These are phyloP conservation scores for Calonectria crousiana DNA, from an alignment of 2,329 filamentous ascomycete species.

Conservation along the genomic window DNA sequence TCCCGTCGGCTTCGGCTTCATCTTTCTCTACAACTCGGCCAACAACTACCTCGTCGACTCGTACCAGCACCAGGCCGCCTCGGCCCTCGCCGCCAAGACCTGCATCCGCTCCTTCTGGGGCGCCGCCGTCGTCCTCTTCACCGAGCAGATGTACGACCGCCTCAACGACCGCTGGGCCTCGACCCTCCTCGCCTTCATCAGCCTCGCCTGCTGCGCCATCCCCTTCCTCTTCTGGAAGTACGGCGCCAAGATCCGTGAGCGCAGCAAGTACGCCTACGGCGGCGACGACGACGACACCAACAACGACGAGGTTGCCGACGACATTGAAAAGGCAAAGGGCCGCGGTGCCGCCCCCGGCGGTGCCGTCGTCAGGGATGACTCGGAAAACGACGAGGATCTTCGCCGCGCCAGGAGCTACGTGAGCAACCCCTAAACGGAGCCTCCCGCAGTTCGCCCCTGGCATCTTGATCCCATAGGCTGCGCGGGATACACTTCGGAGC, in stretches of 20 bases:
- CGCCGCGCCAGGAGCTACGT: slow-evolving; percentile 60
- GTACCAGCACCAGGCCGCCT: slow-evolving; percentile 80
- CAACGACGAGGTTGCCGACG: slow-evolving; percentile 38
- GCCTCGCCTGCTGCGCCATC: slow-evolving; percentile 82
- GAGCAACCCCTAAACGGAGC: slow-evolving; percentile 54
- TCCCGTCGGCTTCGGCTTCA: slow-evolving; percentile 83
- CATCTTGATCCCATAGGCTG: slow-evolving; percentile 1
- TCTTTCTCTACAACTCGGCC: slow-evolving; percentile 84
- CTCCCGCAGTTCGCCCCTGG: neutral
- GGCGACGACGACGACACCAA: slow-evolving; percentile 58
- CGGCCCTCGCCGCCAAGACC: slow-evolving; percentile 84
- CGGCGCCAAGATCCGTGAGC: slow-evolving; percentile 76
- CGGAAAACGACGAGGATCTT: slow-evolving; percentile 53
- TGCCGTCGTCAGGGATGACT: slow-evolving; percentile 45
- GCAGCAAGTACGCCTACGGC: slow-evolving; percentile 80
- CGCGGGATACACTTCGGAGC: neutral
- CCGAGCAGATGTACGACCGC: slow-evolving; percentile 81
- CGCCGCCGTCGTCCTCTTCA: slow-evolving; percentile 82
- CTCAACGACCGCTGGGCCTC: slow-evolving; percentile 83
- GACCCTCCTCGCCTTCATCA: slow-evolving; percentile 78
- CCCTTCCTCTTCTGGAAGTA: slow-evolving; percentile 86
- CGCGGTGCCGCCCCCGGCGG: slow-evolving; percentile 35
- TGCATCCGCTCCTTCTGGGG: slow-evolving; percentile 86
- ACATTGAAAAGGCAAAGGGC: slow-evolving; percentile 54
- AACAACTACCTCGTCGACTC: slow-evolving; percentile 79